Evolutionary conservation across 2,329 filamentous ascomycete genomes (phyloP), one percentile per base, ranked within the genome.

Genomic region (Exophiala mesophila): DNA sequence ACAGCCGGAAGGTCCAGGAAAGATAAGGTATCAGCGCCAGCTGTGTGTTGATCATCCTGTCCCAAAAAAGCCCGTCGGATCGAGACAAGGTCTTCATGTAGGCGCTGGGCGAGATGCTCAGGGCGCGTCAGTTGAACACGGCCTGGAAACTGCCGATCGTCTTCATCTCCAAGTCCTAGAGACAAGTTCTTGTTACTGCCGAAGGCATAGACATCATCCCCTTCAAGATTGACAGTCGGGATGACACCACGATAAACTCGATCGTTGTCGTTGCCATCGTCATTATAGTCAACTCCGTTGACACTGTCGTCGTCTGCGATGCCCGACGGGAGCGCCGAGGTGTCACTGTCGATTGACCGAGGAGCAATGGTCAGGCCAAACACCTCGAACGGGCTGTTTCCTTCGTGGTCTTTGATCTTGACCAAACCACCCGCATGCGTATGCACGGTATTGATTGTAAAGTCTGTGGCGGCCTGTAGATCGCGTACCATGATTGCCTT

Each of bases 101-200:
- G 86, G 34, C 80, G 74, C 36, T 78, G 76, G 10, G 95, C 63
- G 1, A 97, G 71, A 58, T 87, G 80, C 17, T 86, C 81, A 0
- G 92, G 88, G 12, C 90, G 80, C 41, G 80, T 77, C 23, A 97
- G 64, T 21, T 74, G 70, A 8, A 96, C 80, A 7, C 88, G 83
- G 61, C 97, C 92, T 0, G 92, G 92, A 57, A 84, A 94, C 52
- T 97, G 89, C 3, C 92, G 81, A 59, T 98, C 90, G 61, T 96
- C 88, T 57, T 94, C 84, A 59, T 98, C 89, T n/a, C 89, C 89
- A 47, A 97, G 83, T 1, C 92, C 92, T 16, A 98, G 76, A 0
- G 86, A 92, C 7, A 94, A 67, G 55, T 98, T 98, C 59, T 92
- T 94, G 66, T 96, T 98, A 65, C 89, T 97, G 36, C 92, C 92